Evolutionary conservation across 805 yeast genomes (phyloP), one percentile per base, ranked within the genome.

Genomic region (Maudiozyma barnettii): DNA sequence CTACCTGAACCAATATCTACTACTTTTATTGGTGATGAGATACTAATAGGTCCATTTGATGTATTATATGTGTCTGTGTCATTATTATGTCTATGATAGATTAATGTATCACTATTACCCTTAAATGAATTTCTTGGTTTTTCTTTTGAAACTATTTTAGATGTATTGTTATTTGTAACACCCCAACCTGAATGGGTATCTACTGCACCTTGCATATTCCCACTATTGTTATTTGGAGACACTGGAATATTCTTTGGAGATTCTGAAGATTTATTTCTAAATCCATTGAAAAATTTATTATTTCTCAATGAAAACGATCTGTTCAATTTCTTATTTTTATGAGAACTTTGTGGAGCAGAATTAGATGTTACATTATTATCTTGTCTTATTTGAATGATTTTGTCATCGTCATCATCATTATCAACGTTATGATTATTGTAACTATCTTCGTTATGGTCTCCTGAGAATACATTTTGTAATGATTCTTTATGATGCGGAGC

Each of bases 101-200:
- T 19, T 5, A 57, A 51, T 36, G 59, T 56, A 45, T 63, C 67
- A 50, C 67, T 63, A 43, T 53, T 55, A 36, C 64, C 65, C 47
- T 57, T 59, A 10, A 57, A 39, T n/a, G 46, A 8, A 33, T 33
- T 36, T 8, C 18, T 18, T 29, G 38, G 26, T 22, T 42, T 42
- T 5, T 43, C 39, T 22, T 19, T 4, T 13, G 16, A 29, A 22
- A 19, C 31, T 19, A 43, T 18, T 33, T 18, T 45, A 19, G 20
- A 54, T 35, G 5, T 16, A 13, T 9, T 44, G 4, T 13, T 12
- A 2, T 39, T 21, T 12, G 26, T 23, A 2, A 62, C 66, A 33
- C 67, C 67, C 67, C 67, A 63, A 14, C 67, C 67, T 3, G 67
- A 59, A 51, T 62, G 64, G 0, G 67, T 62, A 47, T 62, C 66